phyloP scores from a whole-genome alignment of 306 rosid species.

The Arachis hypogaea region DNA sequence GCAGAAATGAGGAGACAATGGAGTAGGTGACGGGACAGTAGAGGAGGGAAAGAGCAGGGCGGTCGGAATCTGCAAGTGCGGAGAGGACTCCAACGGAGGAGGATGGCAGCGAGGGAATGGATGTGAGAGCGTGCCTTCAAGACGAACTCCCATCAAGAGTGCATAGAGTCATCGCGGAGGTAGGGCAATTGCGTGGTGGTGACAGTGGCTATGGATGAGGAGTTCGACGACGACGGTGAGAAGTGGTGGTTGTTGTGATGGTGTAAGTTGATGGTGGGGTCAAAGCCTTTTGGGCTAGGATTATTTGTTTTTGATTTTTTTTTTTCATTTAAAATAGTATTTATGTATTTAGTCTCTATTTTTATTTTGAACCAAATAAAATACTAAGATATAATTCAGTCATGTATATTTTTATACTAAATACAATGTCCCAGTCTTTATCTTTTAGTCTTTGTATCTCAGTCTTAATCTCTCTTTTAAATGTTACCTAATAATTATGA shows the following conservation, averaged over 20 bases:
- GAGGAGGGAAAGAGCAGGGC: slow-evolving; percentile 92
- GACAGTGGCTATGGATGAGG: slow-evolving; percentile 23
- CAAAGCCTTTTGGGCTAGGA: no score
- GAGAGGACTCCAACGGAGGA: slow-evolving; percentile 51
- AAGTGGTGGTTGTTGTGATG: slow-evolving; percentile 34
- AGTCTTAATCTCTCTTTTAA: no score
- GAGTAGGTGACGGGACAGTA: slow-evolving; percentile 69
- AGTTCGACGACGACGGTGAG: slow-evolving; percentile 39
- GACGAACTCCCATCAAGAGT: slow-evolving; percentile 94
- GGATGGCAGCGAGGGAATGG: slow-evolving; percentile 72
- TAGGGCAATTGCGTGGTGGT: neutral
- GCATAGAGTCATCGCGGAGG: slow-evolving; percentile 69
- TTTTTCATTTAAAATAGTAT: no score
- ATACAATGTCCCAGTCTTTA: no score
- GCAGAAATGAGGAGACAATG: slow-evolving; percentile 58
- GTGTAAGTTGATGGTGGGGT: slow-evolving; percentile 55
- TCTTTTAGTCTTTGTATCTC: no score
- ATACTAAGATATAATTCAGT: no score
- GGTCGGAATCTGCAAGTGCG: slow-evolving; percentile 92
- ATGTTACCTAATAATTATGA: no score
- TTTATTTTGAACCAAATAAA: no score
- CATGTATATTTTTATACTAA: no score
- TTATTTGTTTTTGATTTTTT: no score
- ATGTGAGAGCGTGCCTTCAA: slow-evolving; percentile 92
- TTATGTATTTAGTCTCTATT: no score